A percentile compares a stretch with the other conserved stretches of the same genome.
phyloP scores from a whole-genome alignment of 2,329 filamentous ascomycete genomes.

The Talaromyces sp. region DNA sequence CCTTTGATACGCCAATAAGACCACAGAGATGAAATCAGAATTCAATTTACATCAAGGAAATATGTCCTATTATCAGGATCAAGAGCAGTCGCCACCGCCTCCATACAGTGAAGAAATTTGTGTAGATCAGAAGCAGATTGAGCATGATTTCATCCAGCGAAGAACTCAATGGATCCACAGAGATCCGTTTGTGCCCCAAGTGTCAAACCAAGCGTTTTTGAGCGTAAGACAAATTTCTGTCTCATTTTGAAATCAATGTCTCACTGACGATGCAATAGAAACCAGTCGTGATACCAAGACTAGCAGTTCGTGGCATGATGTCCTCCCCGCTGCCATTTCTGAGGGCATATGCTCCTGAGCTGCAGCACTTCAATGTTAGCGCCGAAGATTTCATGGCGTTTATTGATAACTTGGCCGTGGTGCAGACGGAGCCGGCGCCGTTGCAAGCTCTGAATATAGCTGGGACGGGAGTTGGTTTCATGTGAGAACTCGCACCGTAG shows the following conservation, averaged over 20 bases:
- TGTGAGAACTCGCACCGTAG: neutral
- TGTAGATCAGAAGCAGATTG: neutral
- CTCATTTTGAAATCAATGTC: neutral
- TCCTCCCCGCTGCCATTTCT: slow-evolving; percentile 3
- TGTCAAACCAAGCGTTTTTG: neutral
- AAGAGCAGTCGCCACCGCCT: neutral
- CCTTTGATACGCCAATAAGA: neutral
- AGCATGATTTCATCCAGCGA: neutral
- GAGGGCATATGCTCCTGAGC: slow-evolving; percentile 1
- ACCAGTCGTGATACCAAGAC: slow-evolving; percentile 4
- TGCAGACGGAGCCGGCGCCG: slow-evolving; percentile 1
- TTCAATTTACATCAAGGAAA: neutral
- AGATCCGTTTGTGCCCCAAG: neutral
- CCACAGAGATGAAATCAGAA: neutral
- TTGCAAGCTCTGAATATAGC: neutral
- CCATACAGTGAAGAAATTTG: neutral
- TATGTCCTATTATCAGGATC: neutral
- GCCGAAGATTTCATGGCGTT: neutral
- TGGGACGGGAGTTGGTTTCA: slow-evolving; percentile 1
- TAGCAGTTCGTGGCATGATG: slow-evolving; percentile 3
- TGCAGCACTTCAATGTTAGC: neutral
- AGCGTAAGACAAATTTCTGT: neutral
- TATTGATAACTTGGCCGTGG: neutral
- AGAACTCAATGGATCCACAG: neutral
- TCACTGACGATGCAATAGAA: neutral